Conservation (phyloP, 768 basidiomycete species). For the Pisolithus orientalis region DNA sequence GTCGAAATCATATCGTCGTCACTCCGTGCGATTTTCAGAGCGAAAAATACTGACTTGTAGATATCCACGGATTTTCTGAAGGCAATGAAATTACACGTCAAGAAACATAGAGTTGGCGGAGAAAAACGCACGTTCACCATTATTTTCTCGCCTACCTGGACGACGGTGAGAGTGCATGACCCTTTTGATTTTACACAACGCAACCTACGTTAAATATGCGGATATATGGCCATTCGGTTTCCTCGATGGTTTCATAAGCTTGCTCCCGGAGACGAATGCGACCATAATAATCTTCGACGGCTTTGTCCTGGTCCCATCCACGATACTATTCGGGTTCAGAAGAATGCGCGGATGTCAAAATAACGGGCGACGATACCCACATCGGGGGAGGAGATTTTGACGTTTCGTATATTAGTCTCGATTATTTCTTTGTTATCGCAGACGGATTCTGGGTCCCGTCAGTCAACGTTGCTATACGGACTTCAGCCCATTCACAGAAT, state of each 20-base stretch:
- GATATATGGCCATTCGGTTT: constrained; percentile 88
- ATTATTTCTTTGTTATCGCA: constrained; percentile 93
- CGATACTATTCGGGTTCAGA: constrained; percentile 57
- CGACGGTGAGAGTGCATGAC: constrained; percentile 6
- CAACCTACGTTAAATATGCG: constrained; percentile 80
- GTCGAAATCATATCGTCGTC: constrained; percentile 8
- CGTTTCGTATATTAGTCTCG: constrained; percentile 88
- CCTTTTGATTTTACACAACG: background rate
- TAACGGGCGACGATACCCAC: constrained; percentile 39
- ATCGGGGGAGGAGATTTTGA: constrained; percentile 98
- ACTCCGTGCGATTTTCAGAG: background rate
- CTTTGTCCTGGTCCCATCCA: constrained; percentile 87
- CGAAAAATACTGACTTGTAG: constrained; percentile 51
- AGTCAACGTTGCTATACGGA: constrained; percentile 1
- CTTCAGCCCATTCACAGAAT: background rate
- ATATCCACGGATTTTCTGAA: constrained; percentile 80
- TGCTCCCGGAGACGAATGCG: constrained; percentile 84
- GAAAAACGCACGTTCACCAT: constrained; percentile 72
- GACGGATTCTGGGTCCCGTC: constrained; percentile 57
- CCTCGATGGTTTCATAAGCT: constrained; percentile 87
- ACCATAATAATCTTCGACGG: constrained; percentile 87
- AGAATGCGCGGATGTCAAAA: constrained; percentile 1
- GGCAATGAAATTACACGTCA: background rate
- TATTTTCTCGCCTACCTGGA: constrained; percentile 89
- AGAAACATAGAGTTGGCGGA: background rate